Evolutionary conservation across 169 alveolate species (phyloP).

Genomic region (Eimeria praecox): DNA sequence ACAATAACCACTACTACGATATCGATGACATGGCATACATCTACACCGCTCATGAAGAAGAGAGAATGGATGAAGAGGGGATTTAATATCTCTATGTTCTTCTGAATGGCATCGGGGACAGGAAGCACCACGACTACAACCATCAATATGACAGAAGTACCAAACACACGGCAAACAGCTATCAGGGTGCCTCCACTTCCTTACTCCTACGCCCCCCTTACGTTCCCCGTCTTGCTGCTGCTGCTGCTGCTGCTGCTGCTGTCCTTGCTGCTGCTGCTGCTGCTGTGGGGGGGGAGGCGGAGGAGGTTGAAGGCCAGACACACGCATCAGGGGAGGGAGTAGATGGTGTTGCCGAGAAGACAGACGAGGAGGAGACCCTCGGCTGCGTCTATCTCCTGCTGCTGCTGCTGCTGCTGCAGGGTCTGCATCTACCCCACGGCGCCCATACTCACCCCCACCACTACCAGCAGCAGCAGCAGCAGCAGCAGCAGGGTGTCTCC

Average conservation of each 20-base stretch:
- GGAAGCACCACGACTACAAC: not conserved
- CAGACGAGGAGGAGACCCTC: no score
- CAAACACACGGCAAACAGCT: not conserved
- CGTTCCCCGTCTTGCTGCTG: not conserved
- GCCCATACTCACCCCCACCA: not conserved
- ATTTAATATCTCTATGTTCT: not conserved
- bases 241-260: constrained; percentile 12
- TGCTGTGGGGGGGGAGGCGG: not conserved
- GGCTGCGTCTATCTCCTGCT: not conserved
- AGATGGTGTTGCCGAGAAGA: no score
- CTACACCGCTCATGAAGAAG: not conserved
- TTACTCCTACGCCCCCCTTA: not conserved
- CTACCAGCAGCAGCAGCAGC: not conserved
- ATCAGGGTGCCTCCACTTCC: not conserved
- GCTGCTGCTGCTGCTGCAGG: not conserved
- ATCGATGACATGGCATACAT: not conserved
- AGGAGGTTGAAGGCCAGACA: not conserved
- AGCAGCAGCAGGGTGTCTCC: not conserved
- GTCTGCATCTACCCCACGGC: not conserved
- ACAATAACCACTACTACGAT: not conserved
- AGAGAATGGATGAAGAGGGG: not conserved
- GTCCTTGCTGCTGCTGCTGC: not conserved
- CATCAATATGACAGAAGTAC: not conserved
- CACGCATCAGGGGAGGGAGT: no score
- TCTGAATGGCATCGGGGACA: not conserved